Evolutionary conservation across 441 rosid species (phyloP).

Genomic region (Populus hybrid): DNA sequence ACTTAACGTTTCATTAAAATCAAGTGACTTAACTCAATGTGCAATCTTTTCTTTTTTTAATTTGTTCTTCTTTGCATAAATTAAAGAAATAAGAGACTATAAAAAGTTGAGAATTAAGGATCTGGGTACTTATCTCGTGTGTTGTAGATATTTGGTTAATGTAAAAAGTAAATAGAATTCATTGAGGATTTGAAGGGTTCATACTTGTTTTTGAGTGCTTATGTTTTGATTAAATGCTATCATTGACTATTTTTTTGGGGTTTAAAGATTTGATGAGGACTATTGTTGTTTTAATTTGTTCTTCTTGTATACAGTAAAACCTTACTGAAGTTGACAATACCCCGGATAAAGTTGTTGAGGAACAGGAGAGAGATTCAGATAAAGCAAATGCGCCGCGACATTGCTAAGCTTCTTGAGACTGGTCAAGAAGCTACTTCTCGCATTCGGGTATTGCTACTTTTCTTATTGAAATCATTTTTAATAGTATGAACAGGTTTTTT

Average conservation of each 20-base stretch:
- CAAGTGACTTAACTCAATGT: background rate
- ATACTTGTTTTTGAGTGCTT: background rate
- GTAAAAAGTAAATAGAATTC: background rate
- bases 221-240: background rate
- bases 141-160: background rate
- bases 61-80: background rate
- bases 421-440: constrained; percentile 99
- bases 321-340: constrained; percentile 76
- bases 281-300: background rate
- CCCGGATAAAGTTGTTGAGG: constrained; percentile 84
- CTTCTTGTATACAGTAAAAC: constrained; percentile 64
- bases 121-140: too few species aligned
- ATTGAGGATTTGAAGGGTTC: background rate
- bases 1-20: background rate
- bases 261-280: background rate
- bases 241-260: background rate
- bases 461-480: background rate
- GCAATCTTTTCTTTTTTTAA: background rate
- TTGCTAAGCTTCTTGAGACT: constrained; percentile 89
- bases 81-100: background rate
- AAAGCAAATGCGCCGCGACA: constrained; percentile 91
- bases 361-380: constrained; percentile 91
- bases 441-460: constrained; percentile 58
- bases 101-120: too few species aligned
- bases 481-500: background rate